Conservation (phyloP, 2,329 filamentous ascomycete species). For the Neoarthrinium moseri region DNA sequence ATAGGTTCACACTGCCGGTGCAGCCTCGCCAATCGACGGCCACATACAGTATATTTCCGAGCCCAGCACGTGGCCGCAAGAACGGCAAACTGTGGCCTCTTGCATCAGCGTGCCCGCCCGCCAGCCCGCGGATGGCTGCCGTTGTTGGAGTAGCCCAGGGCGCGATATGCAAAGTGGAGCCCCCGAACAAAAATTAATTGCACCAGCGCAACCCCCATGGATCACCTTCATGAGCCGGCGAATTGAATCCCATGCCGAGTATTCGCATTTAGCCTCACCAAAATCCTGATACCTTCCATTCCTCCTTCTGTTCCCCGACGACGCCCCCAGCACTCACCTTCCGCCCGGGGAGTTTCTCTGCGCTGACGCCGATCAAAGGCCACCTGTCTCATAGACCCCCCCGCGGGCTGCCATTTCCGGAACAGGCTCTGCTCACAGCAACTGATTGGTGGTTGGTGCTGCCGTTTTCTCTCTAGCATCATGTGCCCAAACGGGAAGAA, state of each 20-base stretch:
- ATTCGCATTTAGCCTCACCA: constrained; percentile 8
- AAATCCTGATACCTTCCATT: constrained; percentile 2
- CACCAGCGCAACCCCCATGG: background rate
- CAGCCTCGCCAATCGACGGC: no score
- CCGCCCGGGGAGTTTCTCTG: no score
- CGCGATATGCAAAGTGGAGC: background rate
- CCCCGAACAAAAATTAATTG: constrained; percentile 2
- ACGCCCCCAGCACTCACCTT: no score
- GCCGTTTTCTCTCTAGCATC: background rate
- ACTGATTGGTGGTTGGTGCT: background rate
- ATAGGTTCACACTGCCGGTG: no score
- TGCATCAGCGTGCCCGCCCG: background rate
- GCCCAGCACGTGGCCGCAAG: background rate
- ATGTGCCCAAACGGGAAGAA: background rate
- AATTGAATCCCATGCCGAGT: constrained; percentile 3
- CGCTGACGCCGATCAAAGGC: constrained; percentile 5
- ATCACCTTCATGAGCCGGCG: background rate
- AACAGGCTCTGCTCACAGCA: background rate
- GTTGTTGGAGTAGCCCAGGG: background rate
- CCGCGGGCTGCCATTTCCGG: constrained; percentile 1
- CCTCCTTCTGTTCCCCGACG: background rate
- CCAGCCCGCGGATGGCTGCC: no score
- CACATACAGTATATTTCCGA: no score
- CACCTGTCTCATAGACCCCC: background rate
- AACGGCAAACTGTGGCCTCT: background rate